Evolutionary conservation across 768 basidiomycete species (phyloP), one percentile per base, ranked within the genome.

Genomic region (Naematelia encephala): DNA sequence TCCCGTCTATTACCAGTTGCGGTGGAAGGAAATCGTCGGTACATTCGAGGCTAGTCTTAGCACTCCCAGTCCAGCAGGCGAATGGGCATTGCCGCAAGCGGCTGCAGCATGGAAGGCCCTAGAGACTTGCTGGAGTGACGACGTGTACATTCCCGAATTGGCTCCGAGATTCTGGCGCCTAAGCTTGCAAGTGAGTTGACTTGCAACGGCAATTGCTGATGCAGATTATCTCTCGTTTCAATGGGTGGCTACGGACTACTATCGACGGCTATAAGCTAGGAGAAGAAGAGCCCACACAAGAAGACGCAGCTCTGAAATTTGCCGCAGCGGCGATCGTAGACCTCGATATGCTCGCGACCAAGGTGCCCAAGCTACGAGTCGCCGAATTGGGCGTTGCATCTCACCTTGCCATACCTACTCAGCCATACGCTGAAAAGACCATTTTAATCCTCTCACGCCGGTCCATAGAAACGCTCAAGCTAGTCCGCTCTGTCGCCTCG

Each of bases 1-100:
- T 2, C 89, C 91, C 1, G 88, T 98, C 8, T 98, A 98, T 74
- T 98, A 94, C 75, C 96, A 99, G 70, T 80, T 99, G 60, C 84
- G 94, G 45, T 94, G 93, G 91, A 96, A 96, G 77, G 94, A 96
- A 70, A 89, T 94, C 52, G 85, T 92, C 0, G 79, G 82, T 0
- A 81, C 80, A 51, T 78, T 96, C 14, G 96, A 99, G 78, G 86
- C 87, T 12, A 77, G 79, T 1, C 78, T 98, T 25, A 52, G 14
- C n/a, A 21, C 25, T 12, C 51, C 51, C 11, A 59, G 61, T 23
- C 46, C 34, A 50, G 19, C 16, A 19, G 25, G 29, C 44, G 56
- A 56, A 25, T 75, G 70, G 67, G 52, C 51, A 1, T 49, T 84
- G 8, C 62, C 81, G 12, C 90, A 91, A 73, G 84, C 86, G 5